phyloP scores from a whole-genome alignment of 2,329 filamentous ascomycete species.

The Akanthomyces lecanii region DNA sequence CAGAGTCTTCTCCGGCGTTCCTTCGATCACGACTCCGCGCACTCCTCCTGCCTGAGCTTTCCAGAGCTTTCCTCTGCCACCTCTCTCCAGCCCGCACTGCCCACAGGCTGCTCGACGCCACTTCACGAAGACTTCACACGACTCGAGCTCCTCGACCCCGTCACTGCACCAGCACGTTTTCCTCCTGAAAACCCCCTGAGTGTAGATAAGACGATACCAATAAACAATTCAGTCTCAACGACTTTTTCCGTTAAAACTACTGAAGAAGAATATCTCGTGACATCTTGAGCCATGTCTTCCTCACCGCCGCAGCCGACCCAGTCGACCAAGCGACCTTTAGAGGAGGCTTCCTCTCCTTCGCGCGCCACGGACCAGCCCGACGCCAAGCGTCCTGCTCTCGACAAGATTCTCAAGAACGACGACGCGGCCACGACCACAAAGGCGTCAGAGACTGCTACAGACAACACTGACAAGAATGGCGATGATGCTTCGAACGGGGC shows the following conservation, averaged over 20 bases:
- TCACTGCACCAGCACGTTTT: slow-evolving; percentile 88
- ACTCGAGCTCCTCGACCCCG: slow-evolving; percentile 39
- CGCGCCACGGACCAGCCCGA: slow-evolving; percentile 90
- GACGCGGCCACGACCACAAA: slow-evolving; percentile 47
- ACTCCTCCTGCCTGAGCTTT: slow-evolving; percentile 9
- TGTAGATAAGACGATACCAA: slow-evolving; percentile 62
- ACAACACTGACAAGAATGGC: slow-evolving; percentile 45
- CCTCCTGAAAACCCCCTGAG: slow-evolving; percentile 75
- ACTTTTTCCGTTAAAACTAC: slow-evolving; percentile 4
- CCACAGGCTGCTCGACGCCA: slow-evolving; percentile 34
- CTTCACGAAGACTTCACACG: slow-evolving; percentile 40
- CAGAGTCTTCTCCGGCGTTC: slow-evolving; percentile 3
- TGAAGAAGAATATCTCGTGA: background rate
- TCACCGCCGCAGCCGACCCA: slow-evolving; percentile 63
- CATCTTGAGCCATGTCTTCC: slow-evolving; percentile 61
- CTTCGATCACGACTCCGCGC: slow-evolving; percentile 11
- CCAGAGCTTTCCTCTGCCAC: slow-evolving; percentile 21
- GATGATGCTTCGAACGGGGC: slow-evolving; percentile 47
- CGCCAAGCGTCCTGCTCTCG: slow-evolving; percentile 91
- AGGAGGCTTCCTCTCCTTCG: slow-evolving; percentile 94
- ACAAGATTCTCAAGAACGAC: slow-evolving; percentile 77
- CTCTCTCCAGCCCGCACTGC: slow-evolving; percentile 29
- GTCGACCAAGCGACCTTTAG: slow-evolving; percentile 84
- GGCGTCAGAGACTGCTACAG: slow-evolving; percentile 29
- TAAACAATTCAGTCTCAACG: slow-evolving; percentile 40